A percentile compares a stretch with the other conserved stretches of the same genome.
Conservation (phyloP, 768 basidiomycete species). For the Pulveroboletus ravenelii region DNA sequence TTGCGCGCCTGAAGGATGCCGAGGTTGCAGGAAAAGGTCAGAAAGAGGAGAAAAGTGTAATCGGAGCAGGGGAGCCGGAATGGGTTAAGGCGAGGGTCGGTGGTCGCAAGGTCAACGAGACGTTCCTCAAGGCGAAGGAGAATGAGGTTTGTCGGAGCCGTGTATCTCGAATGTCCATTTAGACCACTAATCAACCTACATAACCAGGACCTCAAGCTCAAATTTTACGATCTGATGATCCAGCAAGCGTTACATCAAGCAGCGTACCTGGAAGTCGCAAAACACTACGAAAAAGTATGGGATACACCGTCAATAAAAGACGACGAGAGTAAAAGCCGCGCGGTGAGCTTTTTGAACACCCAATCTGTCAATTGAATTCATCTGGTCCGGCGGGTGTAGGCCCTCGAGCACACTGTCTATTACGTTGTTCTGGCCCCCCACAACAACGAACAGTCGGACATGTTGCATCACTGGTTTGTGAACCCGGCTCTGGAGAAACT, state of each 20-base stretch:
- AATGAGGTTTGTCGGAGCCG: slow-evolving; percentile 64
- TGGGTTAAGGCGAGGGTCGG: slow-evolving; percentile 93
- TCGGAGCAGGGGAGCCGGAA: slow-evolving; percentile 76
- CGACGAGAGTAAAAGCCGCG: slow-evolving; percentile 67
- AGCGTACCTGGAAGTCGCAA: slow-evolving; percentile 89
- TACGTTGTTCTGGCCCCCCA: slow-evolving; percentile 92
- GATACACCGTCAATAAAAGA: slow-evolving; percentile 92
- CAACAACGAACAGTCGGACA: slow-evolving; percentile 96
- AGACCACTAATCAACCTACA: not conserved
- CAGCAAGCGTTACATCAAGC: slow-evolving; percentile 83
- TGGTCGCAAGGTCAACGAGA: slow-evolving; percentile 89
- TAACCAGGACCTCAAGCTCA: slow-evolving; percentile 85
- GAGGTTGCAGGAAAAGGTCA: slow-evolving; percentile 56
- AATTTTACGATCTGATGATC: slow-evolving; percentile 96
- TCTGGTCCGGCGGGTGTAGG: slow-evolving; percentile 41
- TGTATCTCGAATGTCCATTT: not conserved
- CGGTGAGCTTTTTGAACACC: slow-evolving; percentile 39
- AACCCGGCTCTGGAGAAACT: slow-evolving; percentile 79
- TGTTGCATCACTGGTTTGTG: slow-evolving; percentile 81
- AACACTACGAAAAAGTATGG: slow-evolving; percentile 96
- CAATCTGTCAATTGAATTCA: not conserved
- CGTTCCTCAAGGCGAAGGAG: slow-evolving; percentile 81
- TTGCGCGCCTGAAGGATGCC: slow-evolving; percentile 71
- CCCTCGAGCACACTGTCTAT: slow-evolving; percentile 91
- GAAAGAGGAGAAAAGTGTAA: slow-evolving; percentile 45